Base-by-base conservation (phyloP, 441 rosid species). In the Pelargonium myrrhifolium region DNA sequence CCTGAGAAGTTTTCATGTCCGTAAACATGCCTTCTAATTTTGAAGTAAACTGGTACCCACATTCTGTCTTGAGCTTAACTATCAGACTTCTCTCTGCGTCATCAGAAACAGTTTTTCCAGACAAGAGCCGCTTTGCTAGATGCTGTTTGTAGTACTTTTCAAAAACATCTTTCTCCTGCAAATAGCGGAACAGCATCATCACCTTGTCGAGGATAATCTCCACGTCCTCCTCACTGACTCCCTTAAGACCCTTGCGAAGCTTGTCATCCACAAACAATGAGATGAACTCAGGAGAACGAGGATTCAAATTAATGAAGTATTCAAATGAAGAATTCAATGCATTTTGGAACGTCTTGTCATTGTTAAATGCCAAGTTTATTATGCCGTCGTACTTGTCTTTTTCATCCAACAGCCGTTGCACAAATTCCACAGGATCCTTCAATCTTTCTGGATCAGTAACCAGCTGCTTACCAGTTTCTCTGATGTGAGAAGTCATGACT, bases 11-110 rank as follows among this genome's bases (percentile, higher is more conserved):
- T 82, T 89, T 93, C 98, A 93, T 90, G 82, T 90, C 98, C 0
- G 97, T 90, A 69, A 93, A 90, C 98, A 93, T 93, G 66, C 98
- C 97, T 83, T 93, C 98, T 53, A 93, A 74, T 76, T 93, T 90
- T 3, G 91, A 90, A 75, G 98, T 93, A 84, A 90, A 93, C 68
- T 93, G 97, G 69, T 90, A 90, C 2, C 98, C 98, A 77, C 96
- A 93, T 78, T 87, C 97, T 0, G 96, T 90, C 84, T 90, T 93
- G 63, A 93, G 96, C 77, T 93, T 93, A 72, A 89, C 97, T 35
- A 93, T 89, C 81, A 93, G 78, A 81, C 97, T 93, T 75, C 93
- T 89, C 73, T 93, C 97, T 2, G 96, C 97, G 68, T 93, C 99
- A 79, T 90, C 99, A 4, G 96, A 85, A 62, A 89, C 89, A 0